phyloP scores from a whole-genome alignment of 192 early-diverging fungal species.

The Backusella tarrabulga region DNA sequence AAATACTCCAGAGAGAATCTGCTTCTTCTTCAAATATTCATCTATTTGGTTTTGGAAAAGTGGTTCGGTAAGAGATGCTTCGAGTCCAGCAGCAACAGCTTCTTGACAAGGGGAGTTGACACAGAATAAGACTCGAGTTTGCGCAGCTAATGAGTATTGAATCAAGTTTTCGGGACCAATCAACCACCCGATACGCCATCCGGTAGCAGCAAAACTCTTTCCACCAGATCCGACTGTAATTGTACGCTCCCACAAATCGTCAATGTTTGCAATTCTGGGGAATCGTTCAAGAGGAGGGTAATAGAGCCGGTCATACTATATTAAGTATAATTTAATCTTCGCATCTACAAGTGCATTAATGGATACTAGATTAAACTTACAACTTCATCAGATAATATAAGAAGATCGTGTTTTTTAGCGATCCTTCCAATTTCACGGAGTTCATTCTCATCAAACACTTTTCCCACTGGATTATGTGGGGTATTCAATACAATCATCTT shows the following conservation, averaged over 20 bases:
- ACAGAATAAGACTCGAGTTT: conserved; percentile 88
- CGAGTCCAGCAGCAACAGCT: conserved; percentile 74
- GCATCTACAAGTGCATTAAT: no score
- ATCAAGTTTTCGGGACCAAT: conserved; percentile 77
- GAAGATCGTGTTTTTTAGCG: conserved; percentile 77
- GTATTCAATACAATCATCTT: conserved; percentile 94
- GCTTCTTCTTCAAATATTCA: conserved; percentile 69
- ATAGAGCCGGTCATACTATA: conserved; percentile 83
- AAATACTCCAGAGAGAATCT: conserved; percentile 68
- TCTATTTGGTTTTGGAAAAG: conserved; percentile 69
- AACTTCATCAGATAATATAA: conserved; percentile 92
- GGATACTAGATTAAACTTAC: conserved; percentile 32
- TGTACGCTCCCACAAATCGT: conserved; percentile 88
- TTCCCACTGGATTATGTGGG: conserved; percentile 92
- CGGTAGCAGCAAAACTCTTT: conserved; percentile 94
- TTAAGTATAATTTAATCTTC: neutral
- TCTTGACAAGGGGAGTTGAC: conserved; percentile 89
- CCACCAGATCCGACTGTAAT: conserved; percentile 90
- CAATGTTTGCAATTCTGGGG: conserved; percentile 79
- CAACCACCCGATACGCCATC: conserved; percentile 96
- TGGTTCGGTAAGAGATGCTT: conserved; percentile 53
- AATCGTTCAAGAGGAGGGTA: conserved; percentile 61
- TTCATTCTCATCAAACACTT: conserved; percentile 79
- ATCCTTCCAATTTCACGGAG: conserved; percentile 71
- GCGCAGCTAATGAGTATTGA: conserved; percentile 75